A percentile compares a stretch with the other conserved stretches of the same genome.
Evolutionary conservation across 805 yeast species (phyloP).

Genomic region (Candida berthetii): DNA sequence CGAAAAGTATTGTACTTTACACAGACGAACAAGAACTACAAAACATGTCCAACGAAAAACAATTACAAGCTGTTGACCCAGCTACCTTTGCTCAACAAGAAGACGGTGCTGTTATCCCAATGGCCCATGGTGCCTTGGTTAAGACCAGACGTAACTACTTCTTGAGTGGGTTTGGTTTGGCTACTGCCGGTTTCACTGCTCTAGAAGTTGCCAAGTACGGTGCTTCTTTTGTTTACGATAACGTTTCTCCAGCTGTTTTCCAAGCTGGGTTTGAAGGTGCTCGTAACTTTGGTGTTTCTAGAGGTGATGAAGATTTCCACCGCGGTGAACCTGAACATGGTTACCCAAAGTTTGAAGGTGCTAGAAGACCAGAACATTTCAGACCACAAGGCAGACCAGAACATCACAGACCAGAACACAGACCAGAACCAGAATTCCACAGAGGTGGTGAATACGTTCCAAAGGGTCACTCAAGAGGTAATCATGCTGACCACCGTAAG

Average conservation of each 20-base stretch:
- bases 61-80: neutral
- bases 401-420: neutral
- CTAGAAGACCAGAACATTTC: neutral
- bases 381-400: neutral
- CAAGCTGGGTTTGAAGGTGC: neutral
- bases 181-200: neutral
- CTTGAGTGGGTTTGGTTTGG: constrained; percentile 1
- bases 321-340: neutral
- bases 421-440: too few relatives aligned
- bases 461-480: too few relatives aligned
- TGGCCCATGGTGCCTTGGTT: neutral
- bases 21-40: too few relatives aligned
- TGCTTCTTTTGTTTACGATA: neutral
- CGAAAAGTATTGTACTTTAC: too few relatives aligned
- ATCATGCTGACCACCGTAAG: too few relatives aligned
- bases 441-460: too few relatives aligned
- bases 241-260: neutral
- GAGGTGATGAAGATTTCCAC: neutral
- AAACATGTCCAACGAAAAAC: neutral
- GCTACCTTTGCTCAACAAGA: neutral
- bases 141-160: neutral
- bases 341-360: neutral
- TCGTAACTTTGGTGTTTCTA: too few relatives aligned
- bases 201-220: neutral
- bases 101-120: neutral